Evolutionary conservation across 2,329 filamentous ascomycete genomes (phyloP).

Genomic region (Fusarium metavorans): DNA sequence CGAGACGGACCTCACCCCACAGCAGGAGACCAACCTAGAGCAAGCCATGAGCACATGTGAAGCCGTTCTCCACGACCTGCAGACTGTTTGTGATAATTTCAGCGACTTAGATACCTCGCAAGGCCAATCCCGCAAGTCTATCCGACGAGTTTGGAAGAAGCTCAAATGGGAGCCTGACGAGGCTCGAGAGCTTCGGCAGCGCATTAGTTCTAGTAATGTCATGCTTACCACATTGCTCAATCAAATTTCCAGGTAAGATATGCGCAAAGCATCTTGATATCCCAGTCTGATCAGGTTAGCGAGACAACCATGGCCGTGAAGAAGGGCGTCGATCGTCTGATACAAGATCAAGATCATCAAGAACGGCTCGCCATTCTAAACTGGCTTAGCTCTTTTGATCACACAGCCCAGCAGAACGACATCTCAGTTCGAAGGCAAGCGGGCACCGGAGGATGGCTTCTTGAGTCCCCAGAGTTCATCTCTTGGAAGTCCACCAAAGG

Average conservation of each 20-base stretch:
- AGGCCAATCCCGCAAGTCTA: neutral
- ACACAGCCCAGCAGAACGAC: rapidly evolving
- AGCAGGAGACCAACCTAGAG: rapidly evolving
- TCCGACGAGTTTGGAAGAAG: neutral
- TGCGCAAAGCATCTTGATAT: too few species aligned
- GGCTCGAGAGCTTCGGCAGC: neutral
- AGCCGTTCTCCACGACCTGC: neutral
- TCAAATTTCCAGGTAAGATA: neutral
- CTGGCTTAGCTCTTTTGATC: neutral
- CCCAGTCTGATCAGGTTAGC: neutral
- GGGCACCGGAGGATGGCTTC: too few species aligned
- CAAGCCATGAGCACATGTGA: neutral
- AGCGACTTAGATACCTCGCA: rapidly evolving
- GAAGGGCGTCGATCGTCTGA: neutral
- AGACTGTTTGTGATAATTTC: neutral
- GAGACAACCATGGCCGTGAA: neutral
- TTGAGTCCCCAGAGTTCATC: rapidly evolving
- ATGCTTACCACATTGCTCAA: rapidly evolving
- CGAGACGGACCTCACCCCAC: neutral
- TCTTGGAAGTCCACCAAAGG: constrained; percentile 42
- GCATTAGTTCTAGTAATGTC: rapidly evolving
- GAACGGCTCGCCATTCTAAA: neutral
- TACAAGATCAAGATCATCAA: rapidly evolving
- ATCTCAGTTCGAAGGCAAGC: rapidly evolving
- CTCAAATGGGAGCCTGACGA: neutral